A percentile compares a stretch with the other conserved stretches of the same genome.
These are phyloP conservation scores for Trichosanthes truncata DNA, from an alignment of 306 rosid genomes.

Conservation along the genomic window DNA sequence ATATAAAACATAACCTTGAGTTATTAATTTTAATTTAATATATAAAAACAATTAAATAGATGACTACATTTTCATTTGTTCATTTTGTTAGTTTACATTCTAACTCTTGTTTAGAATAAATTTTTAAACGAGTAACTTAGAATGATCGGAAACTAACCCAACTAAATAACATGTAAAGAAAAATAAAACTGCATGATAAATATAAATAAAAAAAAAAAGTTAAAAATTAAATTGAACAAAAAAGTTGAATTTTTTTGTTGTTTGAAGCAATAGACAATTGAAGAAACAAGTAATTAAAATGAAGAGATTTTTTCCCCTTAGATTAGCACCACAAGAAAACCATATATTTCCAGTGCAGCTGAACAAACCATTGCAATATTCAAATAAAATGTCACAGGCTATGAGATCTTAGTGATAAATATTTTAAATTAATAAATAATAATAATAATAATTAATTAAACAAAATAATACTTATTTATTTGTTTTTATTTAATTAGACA, in stretches of 20 bases:
- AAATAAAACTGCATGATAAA: too few relatives aligned
- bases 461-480: not conserved
- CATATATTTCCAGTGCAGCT: not conserved
- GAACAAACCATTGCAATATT: not conserved
- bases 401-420: slow-evolving; percentile 1
- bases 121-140: too few relatives aligned
- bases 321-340: not conserved
- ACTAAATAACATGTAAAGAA: too few relatives aligned
- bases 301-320: not conserved
- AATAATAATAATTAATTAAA: not conserved
- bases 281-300: not conserved
- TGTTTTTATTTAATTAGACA: not conserved
- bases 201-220: not conserved
- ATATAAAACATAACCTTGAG: too few relatives aligned
- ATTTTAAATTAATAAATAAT: not conserved
- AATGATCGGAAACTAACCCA: too few relatives aligned
- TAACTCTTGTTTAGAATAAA: too few relatives aligned
- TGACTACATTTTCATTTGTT: too few relatives aligned
- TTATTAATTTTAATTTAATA: too few relatives aligned
- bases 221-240: not conserved
- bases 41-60: too few relatives aligned
- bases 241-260: not conserved
- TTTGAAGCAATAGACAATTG: not conserved
- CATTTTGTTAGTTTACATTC: too few relatives aligned
- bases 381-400: not conserved